Evolutionary conservation across 768 basidiomycete genomes (phyloP), one percentile per base, ranked within the genome.

Genomic region (Lactarius akahatsu): DNA sequence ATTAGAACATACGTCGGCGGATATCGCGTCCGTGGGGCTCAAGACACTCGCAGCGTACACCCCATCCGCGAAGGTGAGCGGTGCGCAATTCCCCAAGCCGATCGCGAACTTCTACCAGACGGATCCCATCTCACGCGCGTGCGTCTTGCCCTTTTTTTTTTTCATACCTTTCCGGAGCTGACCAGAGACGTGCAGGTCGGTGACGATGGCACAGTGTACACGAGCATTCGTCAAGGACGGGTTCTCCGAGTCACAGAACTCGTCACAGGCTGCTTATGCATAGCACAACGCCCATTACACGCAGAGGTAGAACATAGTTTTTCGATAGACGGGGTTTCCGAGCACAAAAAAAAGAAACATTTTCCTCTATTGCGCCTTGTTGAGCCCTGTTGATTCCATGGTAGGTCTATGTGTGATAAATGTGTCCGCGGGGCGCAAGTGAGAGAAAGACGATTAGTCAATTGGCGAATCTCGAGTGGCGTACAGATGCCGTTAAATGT

Each of bases 21-120:
- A 91, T 41, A 79, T 95, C 45, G 86, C 90, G 23, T 77, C 88
- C 59, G 80, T 82, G 58, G 95, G 95, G 5, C 77, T 96, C 13
- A 84, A 83, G 71, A 76, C 79, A 0, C 75, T 96, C 9, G 81
- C 82, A 13, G 77, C 77, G 9, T 73, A 78, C 57, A 86, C 87
- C 9, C 78, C 79, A 30, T 79, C 79, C 3, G 82, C 83, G 38
- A 89, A 87, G 76, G 81, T 83, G 56, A 78, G 82, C n/a, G 82
- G 85, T 23, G 77, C 77, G 50, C 79, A 85, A 23, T 87, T 97
- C 78, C 82, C 81, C 77, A 91, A 89, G 77, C 91, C 94, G 0
- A 90, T 99, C 70, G 71, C 78, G 59, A 97, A 97, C 80, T 98
- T 98, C 79, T 99, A 98, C 79, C 89, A 94, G 78, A 98, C 96